phyloP scores from a whole-genome alignment of 129 eudicot species.

The Oenanthe sinensis region DNA sequence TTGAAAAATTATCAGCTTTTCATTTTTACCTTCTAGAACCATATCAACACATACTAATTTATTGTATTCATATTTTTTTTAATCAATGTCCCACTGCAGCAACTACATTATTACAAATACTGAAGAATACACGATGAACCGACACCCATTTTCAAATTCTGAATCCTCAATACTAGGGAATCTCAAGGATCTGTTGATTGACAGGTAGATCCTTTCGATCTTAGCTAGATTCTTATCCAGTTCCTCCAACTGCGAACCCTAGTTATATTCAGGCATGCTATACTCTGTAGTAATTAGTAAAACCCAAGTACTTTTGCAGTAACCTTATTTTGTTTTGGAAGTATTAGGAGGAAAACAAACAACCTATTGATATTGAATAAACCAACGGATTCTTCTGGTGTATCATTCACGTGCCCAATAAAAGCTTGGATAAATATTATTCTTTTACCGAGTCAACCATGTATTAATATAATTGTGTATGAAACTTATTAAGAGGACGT shows the following conservation, averaged over 20 bases:
- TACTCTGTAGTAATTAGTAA: not conserved
- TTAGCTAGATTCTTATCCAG: not conserved
- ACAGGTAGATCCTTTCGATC: not conserved
- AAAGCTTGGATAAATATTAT: not conserved
- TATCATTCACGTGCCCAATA: not conserved
- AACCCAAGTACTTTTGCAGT: not conserved
- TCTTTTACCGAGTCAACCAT: not conserved
- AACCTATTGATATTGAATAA: not conserved
- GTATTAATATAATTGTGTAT: not conserved
- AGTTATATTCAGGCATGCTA: not conserved
- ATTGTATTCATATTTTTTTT: not conserved
- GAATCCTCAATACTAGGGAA: not conserved
- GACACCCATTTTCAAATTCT: not conserved
- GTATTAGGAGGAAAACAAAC: not conserved
- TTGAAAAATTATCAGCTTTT: not conserved
- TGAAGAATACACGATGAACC: not conserved
- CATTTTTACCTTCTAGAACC: not conserved
- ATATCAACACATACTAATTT: not conserved
- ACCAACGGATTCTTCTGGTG: not conserved
- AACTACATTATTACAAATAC: not conserved
- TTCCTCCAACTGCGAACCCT: not conserved
- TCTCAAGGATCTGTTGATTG: not conserved
- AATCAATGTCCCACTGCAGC: not conserved
- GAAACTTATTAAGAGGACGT: not conserved
- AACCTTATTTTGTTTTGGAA: not conserved